A percentile compares a stretch with the other conserved stretches of the same genome.
Conservation (phyloP, 2,329 filamentous ascomycete species). For the Ascochyta viciae-villosae region DNA sequence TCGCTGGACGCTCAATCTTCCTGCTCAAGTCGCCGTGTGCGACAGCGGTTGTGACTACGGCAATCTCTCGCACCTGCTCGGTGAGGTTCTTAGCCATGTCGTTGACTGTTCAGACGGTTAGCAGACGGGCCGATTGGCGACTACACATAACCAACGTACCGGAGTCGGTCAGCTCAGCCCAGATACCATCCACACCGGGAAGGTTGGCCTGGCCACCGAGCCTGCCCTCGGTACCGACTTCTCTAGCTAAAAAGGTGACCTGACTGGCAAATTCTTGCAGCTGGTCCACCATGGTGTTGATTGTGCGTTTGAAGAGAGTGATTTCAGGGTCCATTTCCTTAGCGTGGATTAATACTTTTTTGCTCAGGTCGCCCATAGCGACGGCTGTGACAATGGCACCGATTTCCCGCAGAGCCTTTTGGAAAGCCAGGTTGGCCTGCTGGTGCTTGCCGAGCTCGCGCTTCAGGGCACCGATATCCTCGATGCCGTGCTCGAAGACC, state of each 20-base stretch:
- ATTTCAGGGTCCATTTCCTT: constrained; percentile 99
- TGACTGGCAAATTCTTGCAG: constrained; percentile 96
- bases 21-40: constrained; percentile 92
- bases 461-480: constrained; percentile 89
- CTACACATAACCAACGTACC: constrained; percentile 47
- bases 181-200: constrained; percentile 92
- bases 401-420: constrained; percentile 95
- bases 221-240: constrained; percentile 94
- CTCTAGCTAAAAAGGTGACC: constrained; percentile 90
- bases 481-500: constrained; percentile 77
- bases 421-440: constrained; percentile 97
- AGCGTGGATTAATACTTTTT: constrained; percentile 94
- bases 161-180: constrained; percentile 86
- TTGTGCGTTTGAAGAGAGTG: constrained; percentile 95
- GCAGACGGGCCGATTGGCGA: constrained; percentile 30
- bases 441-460: constrained; percentile 96
- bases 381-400: constrained; percentile 97
- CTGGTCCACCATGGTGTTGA: constrained; percentile 99
- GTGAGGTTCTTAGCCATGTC: constrained; percentile 99
- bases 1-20: constrained; percentile 93
- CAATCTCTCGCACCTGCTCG: constrained; percentile 96
- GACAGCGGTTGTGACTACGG: constrained; percentile 93
- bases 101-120: constrained; percentile 69
- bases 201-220: constrained; percentile 94
- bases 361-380: constrained; percentile 91